Conservation (phyloP, 2,329 filamentous ascomycete genomes). For the Fusarium phyllophilum region DNA sequence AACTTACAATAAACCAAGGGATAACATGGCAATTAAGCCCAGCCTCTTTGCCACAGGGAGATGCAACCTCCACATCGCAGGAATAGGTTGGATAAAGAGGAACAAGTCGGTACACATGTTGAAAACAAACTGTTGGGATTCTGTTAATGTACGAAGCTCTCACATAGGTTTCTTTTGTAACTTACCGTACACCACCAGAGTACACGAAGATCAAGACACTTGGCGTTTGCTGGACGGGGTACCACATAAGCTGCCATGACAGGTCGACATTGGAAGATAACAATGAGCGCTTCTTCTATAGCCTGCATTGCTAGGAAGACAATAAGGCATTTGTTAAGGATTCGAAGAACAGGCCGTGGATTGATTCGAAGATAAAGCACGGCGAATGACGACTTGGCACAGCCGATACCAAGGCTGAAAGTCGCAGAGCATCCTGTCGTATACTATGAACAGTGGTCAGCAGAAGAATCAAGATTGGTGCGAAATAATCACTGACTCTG, state of each 20-base stretch:
- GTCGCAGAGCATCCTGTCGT: constrained; percentile 40
- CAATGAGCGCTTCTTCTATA: constrained; percentile 45
- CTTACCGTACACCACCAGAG: constrained; percentile 49
- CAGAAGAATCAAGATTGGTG: background rate
- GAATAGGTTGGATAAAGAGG: constrained; percentile 52
- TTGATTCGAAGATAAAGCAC: constrained; percentile 48
- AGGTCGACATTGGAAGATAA: constrained; percentile 45
- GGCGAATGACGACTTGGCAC: constrained; percentile 48
- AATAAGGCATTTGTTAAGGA: constrained; percentile 45
- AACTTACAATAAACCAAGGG: constrained; percentile 42
- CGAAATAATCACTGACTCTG: background rate
- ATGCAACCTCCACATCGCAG: constrained; percentile 50
- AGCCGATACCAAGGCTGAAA: constrained; percentile 45
- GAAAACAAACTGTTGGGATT: constrained; percentile 42
- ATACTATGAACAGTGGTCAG: constrained; percentile 13
- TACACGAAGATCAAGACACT: constrained; percentile 44
- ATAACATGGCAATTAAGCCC: constrained; percentile 44
- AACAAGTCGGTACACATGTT: constrained; percentile 51
- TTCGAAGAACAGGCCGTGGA: constrained; percentile 35
- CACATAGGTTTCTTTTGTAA: too few species aligned
- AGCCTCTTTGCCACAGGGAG: constrained; percentile 45
- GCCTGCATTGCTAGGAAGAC: constrained; percentile 45
- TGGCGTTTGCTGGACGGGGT: constrained; percentile 22
- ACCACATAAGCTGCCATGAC: constrained; percentile 43
- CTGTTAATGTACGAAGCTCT: background rate